A percentile compares a stretch with the other conserved stretches of the same genome.
Evolutionary conservation across 73 alveolate species (phyloP).

Genomic region (Effrenium voratum): DNA sequence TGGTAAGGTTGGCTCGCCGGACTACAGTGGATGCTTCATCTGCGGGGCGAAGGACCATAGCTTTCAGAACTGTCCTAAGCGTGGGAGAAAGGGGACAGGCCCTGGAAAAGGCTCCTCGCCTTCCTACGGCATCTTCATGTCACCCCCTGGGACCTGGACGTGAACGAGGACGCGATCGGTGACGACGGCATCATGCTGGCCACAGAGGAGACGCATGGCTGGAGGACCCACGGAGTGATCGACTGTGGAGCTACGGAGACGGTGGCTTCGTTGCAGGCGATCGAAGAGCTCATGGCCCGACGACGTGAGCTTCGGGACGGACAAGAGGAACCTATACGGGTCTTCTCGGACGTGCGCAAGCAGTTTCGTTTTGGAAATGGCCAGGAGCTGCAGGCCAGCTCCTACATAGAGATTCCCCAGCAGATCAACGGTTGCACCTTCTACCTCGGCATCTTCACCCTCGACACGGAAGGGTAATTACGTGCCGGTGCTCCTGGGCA

Average conservation of each 20-base stretch:
- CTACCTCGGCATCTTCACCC: background rate
- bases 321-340: too few relatives aligned
- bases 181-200: too few relatives aligned
- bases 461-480: background rate
- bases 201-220: too few relatives aligned
- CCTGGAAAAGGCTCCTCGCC: too few relatives aligned
- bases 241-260: constrained; percentile 27
- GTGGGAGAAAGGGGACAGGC: background rate
- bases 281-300: too few relatives aligned
- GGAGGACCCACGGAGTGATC: background rate
- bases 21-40: background rate
- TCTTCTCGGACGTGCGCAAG: background rate
- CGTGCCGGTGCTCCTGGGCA: background rate
- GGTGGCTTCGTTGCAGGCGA: background rate
- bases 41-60: background rate
- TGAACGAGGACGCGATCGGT: too few relatives aligned
- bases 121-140: background rate
- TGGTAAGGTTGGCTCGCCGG: background rate
- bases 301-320: too few relatives aligned
- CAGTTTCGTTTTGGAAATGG: background rate
- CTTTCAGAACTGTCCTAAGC: background rate
- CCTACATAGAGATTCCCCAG: constrained; percentile 26
- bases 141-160: background rate
- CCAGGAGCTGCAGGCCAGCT: background rate
- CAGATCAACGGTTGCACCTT: background rate